A percentile compares a stretch with the other conserved stretches of the same genome.
These are phyloP conservation scores for Phytophthora hybrid DNA, from an alignment of 352 stramenopile species.

Conservation along the genomic window DNA sequence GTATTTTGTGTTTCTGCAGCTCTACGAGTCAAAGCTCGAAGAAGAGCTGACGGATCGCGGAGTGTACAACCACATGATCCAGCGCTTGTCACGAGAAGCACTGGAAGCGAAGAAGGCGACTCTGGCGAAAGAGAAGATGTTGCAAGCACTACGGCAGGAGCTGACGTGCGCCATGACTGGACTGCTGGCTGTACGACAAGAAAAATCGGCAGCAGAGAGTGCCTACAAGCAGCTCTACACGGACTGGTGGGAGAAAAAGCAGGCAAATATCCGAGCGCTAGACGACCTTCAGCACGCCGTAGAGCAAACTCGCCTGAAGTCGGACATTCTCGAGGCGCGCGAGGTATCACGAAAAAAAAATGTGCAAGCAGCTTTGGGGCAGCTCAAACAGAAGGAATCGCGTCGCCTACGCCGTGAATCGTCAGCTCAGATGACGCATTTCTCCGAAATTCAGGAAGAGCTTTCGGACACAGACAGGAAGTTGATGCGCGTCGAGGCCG, in stretches of 20 bases:
- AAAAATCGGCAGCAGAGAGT: conserved; percentile 74
- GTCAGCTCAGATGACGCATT: conserved; percentile 78
- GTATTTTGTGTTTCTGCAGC: conserved; percentile 34
- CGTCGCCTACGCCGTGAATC: conserved; percentile 78
- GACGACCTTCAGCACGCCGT: conserved; percentile 83
- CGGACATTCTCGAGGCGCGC: conserved; percentile 78
- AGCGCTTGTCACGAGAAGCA: conserved; percentile 69
- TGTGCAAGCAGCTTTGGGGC: conserved; percentile 71
- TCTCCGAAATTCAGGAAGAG: conserved; percentile 84
- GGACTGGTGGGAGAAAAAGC: conserved; percentile 76
- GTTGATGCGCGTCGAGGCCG: conserved; percentile 68
- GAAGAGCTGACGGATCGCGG: conserved; percentile 74
- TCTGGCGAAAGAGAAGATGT: conserved; percentile 66
- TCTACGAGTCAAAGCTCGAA: conserved; percentile 83
- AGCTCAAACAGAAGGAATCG: conserved; percentile 78
- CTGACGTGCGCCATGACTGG: conserved; percentile 58
- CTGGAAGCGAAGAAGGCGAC: conserved; percentile 72
- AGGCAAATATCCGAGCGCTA: conserved; percentile 74
- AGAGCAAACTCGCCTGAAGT: conserved; percentile 77
- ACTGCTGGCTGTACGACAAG: conserved; percentile 67
- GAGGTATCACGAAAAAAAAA: conserved; percentile 81
- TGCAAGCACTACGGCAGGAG: conserved; percentile 65
- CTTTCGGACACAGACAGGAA: conserved; percentile 77
- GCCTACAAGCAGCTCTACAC: conserved; percentile 73
- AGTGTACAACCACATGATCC: conserved; percentile 89